phyloP scores from a whole-genome alignment of 78 protist genomes.

The Neovahlkampfia damariscottae region DNA sequence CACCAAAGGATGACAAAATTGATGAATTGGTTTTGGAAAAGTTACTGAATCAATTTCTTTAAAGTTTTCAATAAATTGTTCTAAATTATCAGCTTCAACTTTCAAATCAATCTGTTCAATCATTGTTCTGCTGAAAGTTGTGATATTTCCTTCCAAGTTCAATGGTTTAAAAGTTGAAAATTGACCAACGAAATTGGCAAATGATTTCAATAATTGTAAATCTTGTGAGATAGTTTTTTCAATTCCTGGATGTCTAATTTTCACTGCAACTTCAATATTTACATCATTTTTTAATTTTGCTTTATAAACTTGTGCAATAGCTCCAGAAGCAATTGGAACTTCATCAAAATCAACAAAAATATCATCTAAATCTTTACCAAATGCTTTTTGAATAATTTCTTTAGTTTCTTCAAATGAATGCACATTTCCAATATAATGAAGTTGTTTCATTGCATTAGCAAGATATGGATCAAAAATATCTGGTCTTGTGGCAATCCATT shows the following conservation, averaged over 20 bases:
- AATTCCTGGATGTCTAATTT: slow-evolving; percentile 30
- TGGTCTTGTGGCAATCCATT: slow-evolving; percentile 31
- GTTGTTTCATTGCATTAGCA: neutral
- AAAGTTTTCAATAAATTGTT: slow-evolving; percentile 1
- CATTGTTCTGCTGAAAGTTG: slow-evolving; percentile 11
- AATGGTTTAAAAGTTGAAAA: neutral
- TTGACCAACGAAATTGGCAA: neutral
- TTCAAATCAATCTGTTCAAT: slow-evolving; percentile 9
- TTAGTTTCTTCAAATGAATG: neutral
- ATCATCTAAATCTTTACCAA: neutral
- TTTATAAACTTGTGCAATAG: slow-evolving; percentile 30
- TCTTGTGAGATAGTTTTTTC: neutral
- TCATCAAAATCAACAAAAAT: neutral
- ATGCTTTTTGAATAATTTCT: neutral
- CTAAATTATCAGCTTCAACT: slow-evolving; percentile 15
- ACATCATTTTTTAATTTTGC: neutral
- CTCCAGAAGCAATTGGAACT: slow-evolving; percentile 10
- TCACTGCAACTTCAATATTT: slow-evolving; percentile 17
- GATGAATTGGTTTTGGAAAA: slow-evolving; percentile 18
- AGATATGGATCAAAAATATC: slow-evolving; percentile 12
- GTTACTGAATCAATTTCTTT: neutral
- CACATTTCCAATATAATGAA: neutral
- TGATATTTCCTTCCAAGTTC: neutral
- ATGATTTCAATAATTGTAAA: neutral
- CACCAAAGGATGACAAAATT: neutral